These are phyloP conservation scores for Acanthamoeba culbertsoni DNA, from an alignment of 208 protist genomes.

Conservation along the genomic window DNA sequence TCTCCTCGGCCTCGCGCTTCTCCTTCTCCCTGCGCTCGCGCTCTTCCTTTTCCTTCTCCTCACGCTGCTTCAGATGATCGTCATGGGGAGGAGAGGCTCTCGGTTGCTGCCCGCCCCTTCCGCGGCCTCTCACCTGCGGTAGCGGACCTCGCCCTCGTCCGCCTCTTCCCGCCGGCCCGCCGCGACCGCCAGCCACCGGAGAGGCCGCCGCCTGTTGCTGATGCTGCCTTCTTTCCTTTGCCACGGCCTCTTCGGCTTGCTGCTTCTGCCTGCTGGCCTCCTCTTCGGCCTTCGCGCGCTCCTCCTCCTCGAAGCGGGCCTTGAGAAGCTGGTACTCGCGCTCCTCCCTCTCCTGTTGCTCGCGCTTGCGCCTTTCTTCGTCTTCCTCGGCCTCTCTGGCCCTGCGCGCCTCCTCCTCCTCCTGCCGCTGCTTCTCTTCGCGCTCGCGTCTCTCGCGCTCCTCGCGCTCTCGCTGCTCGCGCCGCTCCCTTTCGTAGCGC, in stretches of 20 bases:
- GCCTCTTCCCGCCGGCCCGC: neutral
- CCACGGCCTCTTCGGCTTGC: neutral
- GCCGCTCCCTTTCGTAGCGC: neutral
- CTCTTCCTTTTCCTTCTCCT: neutral
- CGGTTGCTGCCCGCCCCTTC: neutral
- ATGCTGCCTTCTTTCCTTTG: neutral
- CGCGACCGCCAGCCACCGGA: neutral
- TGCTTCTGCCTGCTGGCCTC: neutral
- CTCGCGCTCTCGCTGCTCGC: neutral
- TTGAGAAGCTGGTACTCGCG: slow-evolving; percentile 23
- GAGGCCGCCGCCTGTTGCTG: neutral
- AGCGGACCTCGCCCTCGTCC: neutral
- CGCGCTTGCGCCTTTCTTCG: neutral
- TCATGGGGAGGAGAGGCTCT: neutral
- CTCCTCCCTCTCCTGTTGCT: neutral
- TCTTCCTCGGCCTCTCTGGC: too few relatives aligned
- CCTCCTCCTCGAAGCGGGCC: slow-evolving; percentile 17
- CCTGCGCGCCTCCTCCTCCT: neutral
- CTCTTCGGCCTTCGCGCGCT: neutral
- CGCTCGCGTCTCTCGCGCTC: slow-evolving; percentile 2
- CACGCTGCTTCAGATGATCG: neutral
- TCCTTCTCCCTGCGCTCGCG: neutral
- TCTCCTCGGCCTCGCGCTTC: neutral
- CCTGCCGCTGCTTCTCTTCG: neutral
- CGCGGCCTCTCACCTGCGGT: neutral